phyloP scores from a whole-genome alignment of 176 grass and related monocot species.

The Calamus simplicifolius region DNA sequence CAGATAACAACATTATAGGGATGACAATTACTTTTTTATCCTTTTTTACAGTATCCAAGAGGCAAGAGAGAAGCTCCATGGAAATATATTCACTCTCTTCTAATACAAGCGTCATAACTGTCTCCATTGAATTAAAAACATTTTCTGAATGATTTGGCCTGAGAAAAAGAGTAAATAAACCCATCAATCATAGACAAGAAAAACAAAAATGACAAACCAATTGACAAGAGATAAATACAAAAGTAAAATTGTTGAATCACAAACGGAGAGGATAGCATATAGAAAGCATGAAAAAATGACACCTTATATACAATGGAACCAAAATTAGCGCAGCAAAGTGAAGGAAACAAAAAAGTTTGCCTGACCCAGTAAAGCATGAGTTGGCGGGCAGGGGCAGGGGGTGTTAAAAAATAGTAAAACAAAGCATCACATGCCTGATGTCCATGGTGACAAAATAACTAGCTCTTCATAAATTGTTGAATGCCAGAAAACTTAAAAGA shows the following conservation, averaged over 20 bases:
- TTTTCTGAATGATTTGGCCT: slow-evolving; percentile 49
- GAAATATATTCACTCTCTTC: slow-evolving; percentile 77
- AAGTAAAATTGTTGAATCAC: neutral
- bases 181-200: slow-evolving; percentile 7
- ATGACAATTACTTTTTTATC: slow-evolving; percentile 38
- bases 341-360: too few relatives aligned
- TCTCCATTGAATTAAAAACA: slow-evolving; percentile 54
- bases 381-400: too few relatives aligned
- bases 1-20: slow-evolving; percentile 7
- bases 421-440: too few relatives aligned
- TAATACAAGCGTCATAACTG: slow-evolving; percentile 59
- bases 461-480: too few relatives aligned
- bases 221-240: neutral
- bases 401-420: too few relatives aligned
- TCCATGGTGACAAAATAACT: too few relatives aligned
- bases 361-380: too few relatives aligned
- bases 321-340: too few relatives aligned
- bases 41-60: slow-evolving; percentile 54
- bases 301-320: too few relatives aligned
- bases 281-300: too few relatives aligned
- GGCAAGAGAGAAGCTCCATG: slow-evolving; percentile 37
- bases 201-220: slow-evolving; percentile 1
- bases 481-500: too few relatives aligned
- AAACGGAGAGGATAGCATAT: neutral
- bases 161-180: slow-evolving; percentile 22